These are phyloP conservation scores for Phlegmacium glaucopus DNA, from an alignment of 768 basidiomycete species.

Conservation along the genomic window DNA sequence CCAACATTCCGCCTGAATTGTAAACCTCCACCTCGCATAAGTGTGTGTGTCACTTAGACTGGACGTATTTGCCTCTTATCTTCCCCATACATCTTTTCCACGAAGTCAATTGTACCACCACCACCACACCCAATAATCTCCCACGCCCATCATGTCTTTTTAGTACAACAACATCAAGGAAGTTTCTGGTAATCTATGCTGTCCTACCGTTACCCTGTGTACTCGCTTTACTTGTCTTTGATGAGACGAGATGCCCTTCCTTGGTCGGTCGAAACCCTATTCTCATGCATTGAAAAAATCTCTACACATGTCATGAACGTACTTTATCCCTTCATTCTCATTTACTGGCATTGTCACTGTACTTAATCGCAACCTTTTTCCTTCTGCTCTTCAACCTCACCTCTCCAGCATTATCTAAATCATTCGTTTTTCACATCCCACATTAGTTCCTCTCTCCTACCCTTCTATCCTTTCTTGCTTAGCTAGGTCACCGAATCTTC, in stretches of 20 bases:
- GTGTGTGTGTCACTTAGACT: slow-evolving; percentile 11
- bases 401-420: too few species aligned
- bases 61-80: slow-evolving; percentile 21
- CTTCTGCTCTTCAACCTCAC: not conserved
- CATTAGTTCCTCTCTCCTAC: too few species aligned
- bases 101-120: slow-evolving; percentile 28
- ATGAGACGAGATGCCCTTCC: not conserved
- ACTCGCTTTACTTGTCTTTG: slow-evolving; percentile 6
- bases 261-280: not conserved
- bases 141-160: slow-evolving; percentile 19
- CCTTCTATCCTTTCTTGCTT: too few species aligned
- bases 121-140: slow-evolving; percentile 9
- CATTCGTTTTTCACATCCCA: too few species aligned
- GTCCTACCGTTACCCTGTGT: slow-evolving; percentile 18
- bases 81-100: slow-evolving; percentile 20
- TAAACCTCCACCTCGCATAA: slow-evolving; percentile 28
- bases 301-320: slow-evolving; percentile 7
- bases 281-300: not conserved
- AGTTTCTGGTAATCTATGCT: slow-evolving; percentile 21
- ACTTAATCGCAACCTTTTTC: not conserved
- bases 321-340: slow-evolving; percentile 3
- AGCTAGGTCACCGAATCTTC: too few species aligned
- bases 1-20: slow-evolving; percentile 66
- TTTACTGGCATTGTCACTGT: slow-evolving; percentile 1
- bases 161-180: slow-evolving; percentile 23